Percentiles rank a stretch among this genome's conserved stretches.
Conservation (phyloP, 768 basidiomycete species). For the Mycena crocata region DNA sequence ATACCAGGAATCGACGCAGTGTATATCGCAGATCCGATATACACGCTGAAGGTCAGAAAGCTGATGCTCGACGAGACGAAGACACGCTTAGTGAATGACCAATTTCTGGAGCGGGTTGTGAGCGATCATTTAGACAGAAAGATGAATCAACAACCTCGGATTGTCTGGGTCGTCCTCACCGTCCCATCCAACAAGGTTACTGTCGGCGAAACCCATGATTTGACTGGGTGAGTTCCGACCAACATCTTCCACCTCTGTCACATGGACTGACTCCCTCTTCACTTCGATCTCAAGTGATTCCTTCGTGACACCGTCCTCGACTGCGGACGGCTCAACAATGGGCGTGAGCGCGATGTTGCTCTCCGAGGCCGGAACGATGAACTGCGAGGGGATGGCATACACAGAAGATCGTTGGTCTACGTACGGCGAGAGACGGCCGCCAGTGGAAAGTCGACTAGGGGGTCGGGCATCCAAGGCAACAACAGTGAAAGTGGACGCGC, state of each 20-base stretch:
- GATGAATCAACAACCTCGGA: slow-evolving; percentile 28
- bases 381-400: not conserved
- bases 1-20: slow-evolving; percentile 41
- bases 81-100: slow-evolving; percentile 41
- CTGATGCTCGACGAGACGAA: slow-evolving; percentile 45
- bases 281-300: not conserved
- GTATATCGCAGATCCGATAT: too few species aligned
- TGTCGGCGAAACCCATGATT: not conserved
- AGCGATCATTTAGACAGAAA: not conserved
- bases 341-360: not conserved
- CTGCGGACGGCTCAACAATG: not conserved
- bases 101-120: slow-evolving; percentile 35
- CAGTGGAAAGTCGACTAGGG: not conserved
- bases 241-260: not conserved
- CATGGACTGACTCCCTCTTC: not conserved
- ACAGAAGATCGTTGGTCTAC: not conserved
- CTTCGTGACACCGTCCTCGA: not conserved
- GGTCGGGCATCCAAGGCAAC: not conserved
- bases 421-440: not conserved
- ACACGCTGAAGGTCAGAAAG: slow-evolving; percentile 43
- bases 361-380: not conserved
- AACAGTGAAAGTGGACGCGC: not conserved
- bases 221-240: not conserved
- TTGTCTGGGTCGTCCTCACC: slow-evolving; percentile 39
- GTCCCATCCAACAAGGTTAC: slow-evolving; percentile 38